Base-by-base conservation (phyloP, 192 early-diverging fungal species). In the Funneliformis geosporum region DNA sequence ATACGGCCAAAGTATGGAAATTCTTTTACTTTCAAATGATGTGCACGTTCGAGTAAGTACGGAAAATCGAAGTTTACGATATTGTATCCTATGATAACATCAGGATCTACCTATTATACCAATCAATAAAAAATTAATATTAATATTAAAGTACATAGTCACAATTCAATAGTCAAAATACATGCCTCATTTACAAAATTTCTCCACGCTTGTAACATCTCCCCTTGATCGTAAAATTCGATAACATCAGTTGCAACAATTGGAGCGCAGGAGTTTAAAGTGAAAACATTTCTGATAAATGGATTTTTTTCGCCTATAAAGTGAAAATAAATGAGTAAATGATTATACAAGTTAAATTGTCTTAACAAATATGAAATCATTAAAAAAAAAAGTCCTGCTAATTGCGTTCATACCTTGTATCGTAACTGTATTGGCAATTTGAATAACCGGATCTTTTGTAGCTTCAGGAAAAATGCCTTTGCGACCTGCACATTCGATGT, bases 401-500 rank as follows among this genome's bases (percentile, higher is more conserved):
- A n/a, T n/a, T n/a, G n/a, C n/a, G 27, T 14, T n/a, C 23, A 0
- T 39, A 86, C 92, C 93, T 89, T 98, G 98, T 1, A 96, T 80
- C 5, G 95, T 96, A 8, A 99, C 93, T 62, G 97, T 92, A 78
- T 92, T 96, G 16, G 98, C 98, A 75, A 99, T 98, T 84, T 99
- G 98, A 75, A 99, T 99, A 50, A 99, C 94, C 0, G 97, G 95
- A 79, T 99, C 98, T 4, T 90, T 78, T 73, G 94, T 82, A 38
- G 98, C 87, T 69, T 99, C 98, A 7, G 98, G 98, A 68, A 99
- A 99, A 28, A 96, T 85, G 66, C 98, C 98, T 79, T 96, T 94
- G 16, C 98, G 87, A 33, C 98, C 98, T 38, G 95, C 94, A 73
- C 98, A 99, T 85, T 99, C 98, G 75, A 99, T 99, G 93, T 99